Conservation (phyloP, 805 yeast species). For the Starmerella lactis-condensi region DNA sequence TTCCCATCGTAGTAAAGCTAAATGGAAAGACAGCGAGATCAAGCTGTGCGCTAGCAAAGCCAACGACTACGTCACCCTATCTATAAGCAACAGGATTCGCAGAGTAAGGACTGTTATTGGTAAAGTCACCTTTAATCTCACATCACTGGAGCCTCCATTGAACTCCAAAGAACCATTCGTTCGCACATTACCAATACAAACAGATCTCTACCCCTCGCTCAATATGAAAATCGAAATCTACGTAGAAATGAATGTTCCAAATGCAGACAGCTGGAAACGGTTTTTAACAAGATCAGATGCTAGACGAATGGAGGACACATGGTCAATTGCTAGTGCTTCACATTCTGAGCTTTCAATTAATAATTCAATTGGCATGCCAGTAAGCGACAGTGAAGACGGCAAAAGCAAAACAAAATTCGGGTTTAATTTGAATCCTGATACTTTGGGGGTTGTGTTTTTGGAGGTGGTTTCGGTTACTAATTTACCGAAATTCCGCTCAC, state of each 20-base stretch:
- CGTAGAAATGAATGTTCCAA: constrained; percentile 3
- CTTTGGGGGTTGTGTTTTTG: constrained; percentile 52
- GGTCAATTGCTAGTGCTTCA: no score
- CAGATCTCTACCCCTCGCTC: constrained; percentile 13
- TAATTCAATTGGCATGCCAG: constrained; percentile 9
- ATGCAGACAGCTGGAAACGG: constrained; percentile 1
- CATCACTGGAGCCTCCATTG: constrained; percentile 5
- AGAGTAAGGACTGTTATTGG: constrained; percentile 16
- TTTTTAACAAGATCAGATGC: no score
- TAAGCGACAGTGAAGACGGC: neutral
- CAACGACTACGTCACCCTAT: constrained; percentile 5
- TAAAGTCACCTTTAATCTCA: constrained; percentile 9
- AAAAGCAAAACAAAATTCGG: constrained; percentile 4
- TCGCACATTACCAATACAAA: constrained; percentile 8
- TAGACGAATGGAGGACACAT: no score
- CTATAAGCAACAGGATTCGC: constrained; percentile 13
- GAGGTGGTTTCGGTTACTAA: constrained; percentile 59
- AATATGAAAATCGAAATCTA: constrained; percentile 14
- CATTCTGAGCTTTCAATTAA: no score
- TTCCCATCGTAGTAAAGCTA: constrained; percentile 13
- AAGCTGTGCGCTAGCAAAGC: constrained; percentile 5
- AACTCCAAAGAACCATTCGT: constrained; percentile 1
- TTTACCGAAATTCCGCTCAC: constrained; percentile 57
- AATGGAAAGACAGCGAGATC: constrained; percentile 15
- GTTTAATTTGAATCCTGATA: constrained; percentile 16